These are phyloP conservation scores for Fusarium verrucosum DNA, from an alignment of 2,329 filamentous ascomycete species.

Conservation along the genomic window DNA sequence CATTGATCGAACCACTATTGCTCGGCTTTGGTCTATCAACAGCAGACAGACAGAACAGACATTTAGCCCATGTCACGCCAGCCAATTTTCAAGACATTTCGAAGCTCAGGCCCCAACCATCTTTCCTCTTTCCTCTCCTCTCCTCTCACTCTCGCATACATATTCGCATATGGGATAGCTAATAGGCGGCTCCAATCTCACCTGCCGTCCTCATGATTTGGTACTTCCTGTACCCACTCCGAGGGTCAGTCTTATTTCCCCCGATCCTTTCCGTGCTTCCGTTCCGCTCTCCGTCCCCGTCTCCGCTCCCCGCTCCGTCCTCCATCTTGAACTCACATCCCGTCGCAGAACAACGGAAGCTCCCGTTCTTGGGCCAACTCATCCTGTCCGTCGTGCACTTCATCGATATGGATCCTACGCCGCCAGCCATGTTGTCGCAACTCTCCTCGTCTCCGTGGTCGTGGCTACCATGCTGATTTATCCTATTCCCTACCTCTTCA, in stretches of 20 bases:
- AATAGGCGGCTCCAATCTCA: slow-evolving; percentile 27
- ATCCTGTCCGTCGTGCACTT: slow-evolving; percentile 72
- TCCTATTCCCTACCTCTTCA: slow-evolving; percentile 78
- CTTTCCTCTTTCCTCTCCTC: slow-evolving; percentile 12
- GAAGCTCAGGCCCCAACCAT: slow-evolving; percentile 17
- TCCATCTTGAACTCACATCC: slow-evolving; percentile 32
- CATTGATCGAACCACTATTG: slow-evolving; percentile 39
- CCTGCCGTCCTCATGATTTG: slow-evolving; percentile 68
- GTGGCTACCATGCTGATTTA: slow-evolving; percentile 77
- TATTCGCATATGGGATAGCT: slow-evolving; percentile 39
- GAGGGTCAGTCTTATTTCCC: slow-evolving; percentile 67
- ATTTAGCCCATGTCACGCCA: slow-evolving; percentile 41
- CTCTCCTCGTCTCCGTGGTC: slow-evolving; percentile 77
- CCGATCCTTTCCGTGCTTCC: slow-evolving; percentile 17
- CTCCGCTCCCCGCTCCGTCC: slow-evolving; percentile 12
- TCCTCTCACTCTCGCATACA: slow-evolving; percentile 15
- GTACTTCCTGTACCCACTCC: slow-evolving; percentile 79
- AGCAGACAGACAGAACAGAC: too few species aligned
- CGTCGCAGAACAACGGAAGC: slow-evolving; percentile 74
- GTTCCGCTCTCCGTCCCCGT: slow-evolving; percentile 21
- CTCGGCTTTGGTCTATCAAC: slow-evolving; percentile 14
- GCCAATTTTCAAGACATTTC: slow-evolving; percentile 15
- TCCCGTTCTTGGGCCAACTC: slow-evolving; percentile 69
- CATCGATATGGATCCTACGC: slow-evolving; percentile 75
- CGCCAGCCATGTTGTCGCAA: slow-evolving; percentile 76